Evolutionary conservation across 1,284 basidiomycete species (phyloP).

Genomic region (Microbotryum violaceum): DNA sequence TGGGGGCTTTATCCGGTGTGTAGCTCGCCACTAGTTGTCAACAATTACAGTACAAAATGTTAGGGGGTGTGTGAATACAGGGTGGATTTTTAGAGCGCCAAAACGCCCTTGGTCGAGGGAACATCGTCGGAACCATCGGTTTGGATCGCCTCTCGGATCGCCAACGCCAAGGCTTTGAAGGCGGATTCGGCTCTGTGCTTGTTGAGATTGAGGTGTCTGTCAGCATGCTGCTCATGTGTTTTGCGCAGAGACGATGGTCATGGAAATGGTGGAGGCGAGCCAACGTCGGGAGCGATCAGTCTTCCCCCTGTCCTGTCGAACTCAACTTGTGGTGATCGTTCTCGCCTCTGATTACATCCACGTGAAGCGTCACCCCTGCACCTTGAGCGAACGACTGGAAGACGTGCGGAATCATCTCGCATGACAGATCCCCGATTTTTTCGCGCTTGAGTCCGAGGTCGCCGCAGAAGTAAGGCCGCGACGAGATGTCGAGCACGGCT

Average conservation of each 20-base stretch:
- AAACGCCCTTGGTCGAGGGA: constrained; percentile 93
- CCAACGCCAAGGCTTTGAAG: constrained; percentile 94
- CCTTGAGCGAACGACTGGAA: constrained; percentile 90
- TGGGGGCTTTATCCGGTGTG: too few species aligned
- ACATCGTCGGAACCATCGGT: constrained; percentile 83
- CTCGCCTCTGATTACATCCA: constrained; percentile 86
- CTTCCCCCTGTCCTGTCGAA: neutral
- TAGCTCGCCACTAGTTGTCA: too few species aligned
- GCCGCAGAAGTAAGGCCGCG: constrained; percentile 88
- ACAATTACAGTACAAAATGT: too few species aligned
- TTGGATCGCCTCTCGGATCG: constrained; percentile 87
- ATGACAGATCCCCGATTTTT: constrained; percentile 85
- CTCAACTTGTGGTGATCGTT: constrained; percentile 95
- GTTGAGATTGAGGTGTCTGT: neutral
- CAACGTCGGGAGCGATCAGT: neutral
- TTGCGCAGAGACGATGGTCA: neutral
- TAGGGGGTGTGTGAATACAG: too few species aligned
- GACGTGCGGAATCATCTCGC: constrained; percentile 95
- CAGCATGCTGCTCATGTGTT: neutral
- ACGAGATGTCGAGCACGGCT: constrained; percentile 96
- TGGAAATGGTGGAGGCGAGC: neutral
- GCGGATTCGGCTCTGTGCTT: constrained; percentile 78
- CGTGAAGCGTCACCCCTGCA: constrained; percentile 81
- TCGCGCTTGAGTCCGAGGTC: constrained; percentile 79
- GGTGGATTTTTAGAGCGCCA: constrained; percentile 40